Evolutionary conservation across 1,139 yeast species (phyloP).

Genomic region (Suhomyces coccinellae): DNA sequence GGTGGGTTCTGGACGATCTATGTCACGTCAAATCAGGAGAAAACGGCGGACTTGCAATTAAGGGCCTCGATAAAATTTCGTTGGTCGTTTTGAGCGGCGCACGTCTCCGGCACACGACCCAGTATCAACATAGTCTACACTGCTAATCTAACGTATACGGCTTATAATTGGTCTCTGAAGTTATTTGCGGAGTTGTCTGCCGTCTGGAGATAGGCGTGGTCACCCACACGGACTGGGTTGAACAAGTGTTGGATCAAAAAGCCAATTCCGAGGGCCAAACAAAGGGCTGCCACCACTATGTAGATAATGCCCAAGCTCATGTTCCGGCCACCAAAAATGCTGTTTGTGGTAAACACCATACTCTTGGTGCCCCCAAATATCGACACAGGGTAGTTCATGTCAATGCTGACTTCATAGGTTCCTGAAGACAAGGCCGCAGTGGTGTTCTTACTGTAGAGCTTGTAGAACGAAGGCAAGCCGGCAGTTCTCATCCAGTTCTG

Average conservation of each 20-base stretch:
- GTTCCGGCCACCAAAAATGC: conserved; percentile 71
- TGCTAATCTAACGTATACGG: background rate
- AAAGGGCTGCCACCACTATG: conserved; percentile 59
- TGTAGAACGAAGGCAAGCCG: conserved; percentile 68
- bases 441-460: conserved; percentile 60
- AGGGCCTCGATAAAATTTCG: conserved; percentile 6
- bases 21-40: background rate
- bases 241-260: conserved; percentile 50
- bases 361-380: conserved; percentile 72
- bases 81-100: conserved; percentile 9
- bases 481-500: conserved; percentile 90
- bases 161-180: conserved; percentile 24
- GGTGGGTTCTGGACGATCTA: background rate
- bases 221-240: conserved; percentile 48
- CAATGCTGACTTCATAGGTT: conserved; percentile 58
- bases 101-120: conserved; percentile 9
- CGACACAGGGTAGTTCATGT: conserved; percentile 67
- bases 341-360: conserved; percentile 63
- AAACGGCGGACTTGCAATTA: background rate
- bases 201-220: conserved; percentile 43
- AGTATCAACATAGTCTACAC: background rate
- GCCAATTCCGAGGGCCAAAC: conserved; percentile 47
- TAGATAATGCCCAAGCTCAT: conserved; percentile 66
- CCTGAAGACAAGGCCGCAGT: conserved; percentile 54
- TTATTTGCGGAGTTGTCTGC: conserved; percentile 14